A percentile compares a stretch with the other conserved stretches of the same genome.
Conservation (phyloP, 2,329 filamentous ascomycete species). For the Aspergillus eucalypticola region DNA sequence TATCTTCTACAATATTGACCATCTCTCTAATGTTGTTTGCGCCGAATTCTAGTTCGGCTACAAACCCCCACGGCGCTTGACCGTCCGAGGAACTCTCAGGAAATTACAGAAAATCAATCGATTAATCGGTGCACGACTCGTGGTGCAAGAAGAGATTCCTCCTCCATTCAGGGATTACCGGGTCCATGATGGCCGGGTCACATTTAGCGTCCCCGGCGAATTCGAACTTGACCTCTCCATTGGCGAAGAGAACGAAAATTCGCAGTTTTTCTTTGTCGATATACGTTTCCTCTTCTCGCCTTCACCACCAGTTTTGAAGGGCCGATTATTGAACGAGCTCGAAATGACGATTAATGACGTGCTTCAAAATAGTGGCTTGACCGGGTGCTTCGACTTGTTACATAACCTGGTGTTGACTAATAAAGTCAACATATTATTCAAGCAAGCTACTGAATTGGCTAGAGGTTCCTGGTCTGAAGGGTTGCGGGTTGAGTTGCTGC, state of each 20-base stretch:
- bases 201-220: slow-evolving; percentile 78
- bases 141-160: slow-evolving; percentile 80
- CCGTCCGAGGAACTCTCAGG: slow-evolving; percentile 69
- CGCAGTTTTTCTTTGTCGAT: slow-evolving; percentile 93
- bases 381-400: slow-evolving; percentile 80
- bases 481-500: slow-evolving; percentile 74
- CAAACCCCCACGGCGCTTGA: slow-evolving; percentile 70
- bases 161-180: slow-evolving; percentile 73
- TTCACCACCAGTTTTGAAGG: slow-evolving; percentile 61
- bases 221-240: slow-evolving; percentile 94
- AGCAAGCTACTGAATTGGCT: slow-evolving; percentile 72
- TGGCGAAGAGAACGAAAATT: slow-evolving; percentile 76
- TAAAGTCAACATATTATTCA: slow-evolving; percentile 79
- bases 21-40: slow-evolving; percentile 18
- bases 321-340: slow-evolving; percentile 64
- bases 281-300: slow-evolving; percentile 81
- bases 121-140: slow-evolving; percentile 77
- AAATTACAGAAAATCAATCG: slow-evolving; percentile 82
- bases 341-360: slow-evolving; percentile 72
- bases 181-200: slow-evolving; percentile 83
- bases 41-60: slow-evolving; percentile 65
- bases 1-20: slow-evolving; percentile 6
- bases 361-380: slow-evolving; percentile 69
- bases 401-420: slow-evolving; percentile 87
- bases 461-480: slow-evolving; percentile 75